phyloP scores from a whole-genome alignment of 2,329 filamentous ascomycete species.

The Fusarium sp. region DNA sequence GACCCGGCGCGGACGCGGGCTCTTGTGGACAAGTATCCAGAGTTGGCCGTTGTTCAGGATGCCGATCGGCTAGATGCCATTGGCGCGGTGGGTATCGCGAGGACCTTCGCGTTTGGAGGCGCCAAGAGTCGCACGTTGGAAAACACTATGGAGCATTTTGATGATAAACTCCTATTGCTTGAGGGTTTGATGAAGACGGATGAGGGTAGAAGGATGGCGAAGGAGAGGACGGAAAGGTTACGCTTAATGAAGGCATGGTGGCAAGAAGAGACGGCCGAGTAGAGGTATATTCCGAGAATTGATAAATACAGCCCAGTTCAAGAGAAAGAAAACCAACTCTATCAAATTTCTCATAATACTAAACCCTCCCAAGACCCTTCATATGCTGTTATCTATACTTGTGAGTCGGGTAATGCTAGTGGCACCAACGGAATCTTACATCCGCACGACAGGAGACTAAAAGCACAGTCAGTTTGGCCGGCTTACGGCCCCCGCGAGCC shows the following conservation, averaged over 20 bases:
- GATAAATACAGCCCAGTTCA: constrained; percentile 1
- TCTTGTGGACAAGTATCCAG: constrained; percentile 73
- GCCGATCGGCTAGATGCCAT: constrained; percentile 93
- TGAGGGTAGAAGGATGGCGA: constrained; percentile 65
- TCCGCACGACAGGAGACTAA: constrained; percentile 1
- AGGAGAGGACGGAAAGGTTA: constrained; percentile 65
- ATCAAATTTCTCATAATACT: background rate
- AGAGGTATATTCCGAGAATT: background rate
- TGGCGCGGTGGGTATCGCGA: constrained; percentile 84
- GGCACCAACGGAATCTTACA: background rate
- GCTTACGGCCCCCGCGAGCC: constrained; percentile 11
- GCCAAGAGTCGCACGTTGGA: constrained; percentile 70
- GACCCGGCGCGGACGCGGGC: constrained; percentile 70
- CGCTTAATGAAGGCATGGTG: constrained; percentile 69
- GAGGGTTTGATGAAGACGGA: constrained; percentile 74
- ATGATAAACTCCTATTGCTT: constrained; percentile 78
- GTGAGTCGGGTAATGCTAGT: background rate
- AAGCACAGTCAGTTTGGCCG: constrained; percentile 23
- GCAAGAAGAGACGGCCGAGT: constrained; percentile 60
- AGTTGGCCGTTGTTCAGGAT: constrained; percentile 83
- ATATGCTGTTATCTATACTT: background rate
- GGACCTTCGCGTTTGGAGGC: constrained; percentile 74
- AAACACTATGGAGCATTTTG: constrained; percentile 79
- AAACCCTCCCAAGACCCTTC: background rate
- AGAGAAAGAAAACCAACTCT: background rate